Evolutionary conservation across 192 early-diverging fungal genomes (phyloP).

Genomic region (Allomyces arbusculus): DNA sequence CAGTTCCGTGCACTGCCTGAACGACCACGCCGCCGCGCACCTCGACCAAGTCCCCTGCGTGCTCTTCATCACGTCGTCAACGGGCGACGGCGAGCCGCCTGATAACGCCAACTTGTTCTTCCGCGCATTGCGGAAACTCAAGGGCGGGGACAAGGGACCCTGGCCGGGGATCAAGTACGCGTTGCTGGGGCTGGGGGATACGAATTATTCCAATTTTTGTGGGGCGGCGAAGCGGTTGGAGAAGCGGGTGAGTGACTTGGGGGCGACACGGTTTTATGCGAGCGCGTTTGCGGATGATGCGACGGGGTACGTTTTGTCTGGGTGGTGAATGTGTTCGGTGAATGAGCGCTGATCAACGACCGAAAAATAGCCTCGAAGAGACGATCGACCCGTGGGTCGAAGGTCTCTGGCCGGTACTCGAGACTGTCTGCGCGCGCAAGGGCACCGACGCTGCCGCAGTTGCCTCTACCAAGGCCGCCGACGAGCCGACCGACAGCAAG

Average conservation of each 20-base stretch:
- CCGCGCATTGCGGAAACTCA: constrained; percentile 55
- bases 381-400: constrained; percentile 83
- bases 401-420: constrained; percentile 53
- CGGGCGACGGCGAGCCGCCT: constrained; percentile 88
- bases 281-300: constrained; percentile 81
- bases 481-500: not conserved
- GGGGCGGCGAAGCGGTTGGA: constrained; percentile 67
- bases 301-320: constrained; percentile 34
- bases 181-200: constrained; percentile 61
- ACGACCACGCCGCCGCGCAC: constrained; percentile 38
- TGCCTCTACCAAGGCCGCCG: no score
- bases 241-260: constrained; percentile 47
- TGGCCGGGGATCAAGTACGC: constrained; percentile 20
- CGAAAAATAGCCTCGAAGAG: constrained; percentile 41
- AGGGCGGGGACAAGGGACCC: constrained; percentile 32
- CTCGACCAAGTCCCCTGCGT: not conserved
- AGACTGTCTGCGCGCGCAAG: constrained; percentile 9
- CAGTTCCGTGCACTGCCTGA: constrained; percentile 36
- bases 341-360: not conserved
- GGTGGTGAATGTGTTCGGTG: not conserved
- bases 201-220: constrained; percentile 86
- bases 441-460: not conserved
- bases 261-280: constrained; percentile 48
- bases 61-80: constrained; percentile 73
- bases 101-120: constrained; percentile 87